Percentiles rank a stretch among this genome's conserved stretches.
phyloP scores from a whole-genome alignment of 768 basidiomycete genomes.

The Calocybe gangraenosa region DNA sequence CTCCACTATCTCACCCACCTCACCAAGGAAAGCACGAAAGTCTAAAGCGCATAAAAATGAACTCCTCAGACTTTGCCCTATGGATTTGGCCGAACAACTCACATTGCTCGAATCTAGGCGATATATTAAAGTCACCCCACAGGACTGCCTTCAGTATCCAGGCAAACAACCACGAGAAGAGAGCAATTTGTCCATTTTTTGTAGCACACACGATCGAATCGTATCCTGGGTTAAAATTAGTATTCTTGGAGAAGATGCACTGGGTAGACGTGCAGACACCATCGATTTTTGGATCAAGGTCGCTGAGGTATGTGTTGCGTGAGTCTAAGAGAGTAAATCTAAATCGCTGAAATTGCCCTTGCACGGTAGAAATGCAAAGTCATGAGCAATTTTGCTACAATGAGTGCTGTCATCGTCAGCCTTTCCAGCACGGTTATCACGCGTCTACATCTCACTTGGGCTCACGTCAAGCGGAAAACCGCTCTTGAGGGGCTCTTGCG shows the following conservation, averaged over 20 bases:
- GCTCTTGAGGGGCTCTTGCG: conserved; percentile 48
- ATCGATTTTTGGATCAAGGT: conserved; percentile 76
- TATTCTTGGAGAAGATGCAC: conserved; percentile 46
- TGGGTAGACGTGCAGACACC: conserved; percentile 52
- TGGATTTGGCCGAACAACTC: conserved; percentile 76
- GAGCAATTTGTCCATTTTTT: conserved; percentile 49
- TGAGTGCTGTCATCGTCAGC: conserved; percentile 63
- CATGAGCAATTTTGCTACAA: conserved; percentile 63
- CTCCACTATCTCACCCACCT: conserved; percentile 21
- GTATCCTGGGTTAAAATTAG: conserved; percentile 65
- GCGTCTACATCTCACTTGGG: conserved; percentile 61
- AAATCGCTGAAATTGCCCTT: not conserved
- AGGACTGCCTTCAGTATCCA: conserved; percentile 70
- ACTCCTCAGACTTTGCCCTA: conserved; percentile 59
- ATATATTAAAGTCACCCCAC: conserved; percentile 65
- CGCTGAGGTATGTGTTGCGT: conserved; percentile 49
- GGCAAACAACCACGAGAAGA: conserved; percentile 35
- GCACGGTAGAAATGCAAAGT: conserved; percentile 53
- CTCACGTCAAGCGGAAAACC: conserved; percentile 50
- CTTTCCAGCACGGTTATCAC: conserved; percentile 57
- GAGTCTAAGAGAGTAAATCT: not conserved
- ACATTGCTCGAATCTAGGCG: conserved; percentile 68
- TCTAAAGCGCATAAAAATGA: conserved; percentile 54
- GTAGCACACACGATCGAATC: conserved; percentile 57
- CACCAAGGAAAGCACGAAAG: conserved; percentile 37